A percentile compares a stretch with the other conserved stretches of the same genome.
Evolutionary conservation across 768 basidiomycete species (phyloP).

Genomic region (Kwoniella sp.): DNA sequence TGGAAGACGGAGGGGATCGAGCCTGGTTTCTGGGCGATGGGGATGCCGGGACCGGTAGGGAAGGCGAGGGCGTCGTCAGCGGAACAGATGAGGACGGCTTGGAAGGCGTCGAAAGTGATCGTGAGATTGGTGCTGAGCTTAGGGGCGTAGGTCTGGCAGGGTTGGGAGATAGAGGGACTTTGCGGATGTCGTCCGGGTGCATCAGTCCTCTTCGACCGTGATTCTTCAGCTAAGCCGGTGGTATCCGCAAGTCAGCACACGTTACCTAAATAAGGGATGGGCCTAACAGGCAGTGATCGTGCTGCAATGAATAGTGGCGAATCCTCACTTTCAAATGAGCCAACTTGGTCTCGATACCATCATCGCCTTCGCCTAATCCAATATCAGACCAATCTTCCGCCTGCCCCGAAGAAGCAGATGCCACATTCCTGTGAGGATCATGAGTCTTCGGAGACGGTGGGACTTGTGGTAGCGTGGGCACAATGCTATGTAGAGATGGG

Average conservation of each 20-base stretch:
- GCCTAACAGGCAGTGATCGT: no score
- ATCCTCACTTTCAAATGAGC: slow-evolving; percentile 74
- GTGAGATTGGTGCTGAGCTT: background rate
- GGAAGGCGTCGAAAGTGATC: slow-evolving; percentile 19
- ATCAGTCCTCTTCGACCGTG: slow-evolving; percentile 39
- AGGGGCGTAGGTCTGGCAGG: slow-evolving; percentile 2
- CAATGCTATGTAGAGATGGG: background rate
- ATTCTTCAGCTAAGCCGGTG: slow-evolving; percentile 26
- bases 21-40: slow-evolving; percentile 14
- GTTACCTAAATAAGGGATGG: no score
- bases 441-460: background rate
- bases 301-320: no score
- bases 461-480: background rate
- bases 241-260: background rate
- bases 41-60: slow-evolving; percentile 27
- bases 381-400: slow-evolving; percentile 92
- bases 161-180: slow-evolving; percentile 16
- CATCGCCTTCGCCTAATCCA: slow-evolving; percentile 74
- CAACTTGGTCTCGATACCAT: slow-evolving; percentile 72
- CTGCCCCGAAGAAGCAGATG: slow-evolving; percentile 9
- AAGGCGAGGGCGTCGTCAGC: slow-evolving; percentile 14
- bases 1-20: slow-evolving; percentile 34
- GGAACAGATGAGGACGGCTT: slow-evolving; percentile 3
- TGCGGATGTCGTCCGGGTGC: slow-evolving; percentile 48
- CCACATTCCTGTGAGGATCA: background rate